Evolutionary conservation across 129 eudicot species (phyloP), one percentile per base, ranked within the genome.

Genomic region (Apium graveolens): DNA sequence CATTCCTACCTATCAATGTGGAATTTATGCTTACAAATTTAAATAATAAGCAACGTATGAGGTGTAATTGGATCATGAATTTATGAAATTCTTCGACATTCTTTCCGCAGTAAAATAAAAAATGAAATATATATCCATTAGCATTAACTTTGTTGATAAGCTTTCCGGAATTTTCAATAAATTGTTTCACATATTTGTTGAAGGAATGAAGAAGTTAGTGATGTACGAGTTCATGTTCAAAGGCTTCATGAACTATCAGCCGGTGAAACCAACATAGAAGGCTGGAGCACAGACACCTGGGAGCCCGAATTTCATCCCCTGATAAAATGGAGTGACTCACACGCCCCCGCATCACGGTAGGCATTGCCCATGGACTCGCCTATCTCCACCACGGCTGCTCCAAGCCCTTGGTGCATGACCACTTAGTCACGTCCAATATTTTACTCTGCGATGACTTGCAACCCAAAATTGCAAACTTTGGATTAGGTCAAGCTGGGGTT

Each of bases 221-320:
- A 75, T 95, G 63, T 90, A 83, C 44, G 99, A 95, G 80, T 95
- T 85, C 38, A 91, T 95, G 91, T 81, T 91, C 83, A 95, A 11
- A 92, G 97, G 99, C 84, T 95, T 20, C 95, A 95, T 43, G 99
- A 92, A 80, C 94, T 95, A 43, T 97, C 99, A 31, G 82, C 97
- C 0, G 97, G 96, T 0, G 81, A 79, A 51, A 85, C 97, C 38
- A 87, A 90, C 74, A 87, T 86, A 45, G 99, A 95, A 42, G 99
- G 92, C 73, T 95, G 99, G 99, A 92, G 91, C 79, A 85, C 92
- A 6, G 99, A 95, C 89, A 90, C 95, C 29, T 95, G 99, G 99
- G 95, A 95, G 80, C 86, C 79, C 81, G 31, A 13, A 32, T 21
- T 11, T 60, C 87, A 2, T 88, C 92, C 0, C 91, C 96, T 0